A percentile compares a stretch with the other conserved stretches of the same genome.
Conservation (phyloP, 306 rosid genomes). For the Clitoria ternatea region DNA sequence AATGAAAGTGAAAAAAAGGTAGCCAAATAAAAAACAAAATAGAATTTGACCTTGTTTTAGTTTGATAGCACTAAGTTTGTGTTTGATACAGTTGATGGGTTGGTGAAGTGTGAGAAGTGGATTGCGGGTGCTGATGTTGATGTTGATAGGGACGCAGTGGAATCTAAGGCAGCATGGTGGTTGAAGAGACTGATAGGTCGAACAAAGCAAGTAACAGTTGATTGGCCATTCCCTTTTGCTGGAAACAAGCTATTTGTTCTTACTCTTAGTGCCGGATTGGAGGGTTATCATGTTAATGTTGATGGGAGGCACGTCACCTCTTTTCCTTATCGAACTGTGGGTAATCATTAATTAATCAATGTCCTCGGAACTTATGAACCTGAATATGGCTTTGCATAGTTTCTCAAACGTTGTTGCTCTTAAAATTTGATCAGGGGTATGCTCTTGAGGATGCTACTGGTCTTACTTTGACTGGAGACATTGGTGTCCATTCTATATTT, state of each 20-base stretch:
- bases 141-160: constrained; percentile 43
- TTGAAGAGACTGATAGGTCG: constrained; percentile 71
- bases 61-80: no score
- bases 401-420: neutral
- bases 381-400: constrained; percentile 10
- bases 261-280: constrained; percentile 89
- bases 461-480: constrained; percentile 62
- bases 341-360: no score
- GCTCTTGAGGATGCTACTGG: constrained; percentile 98
- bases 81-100: constrained; percentile 75
- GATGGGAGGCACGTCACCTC: constrained; percentile 91
- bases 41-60: no score
- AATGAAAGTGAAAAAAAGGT: no score
- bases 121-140: constrained; percentile 62
- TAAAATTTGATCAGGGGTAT: constrained; percentile 62
- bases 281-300: constrained; percentile 87
- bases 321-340: constrained; percentile 92
- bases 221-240: constrained; percentile 90
- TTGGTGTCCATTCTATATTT: constrained; percentile 66
- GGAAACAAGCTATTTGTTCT: constrained; percentile 82
- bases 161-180: constrained; percentile 86
- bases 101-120: constrained; percentile 97
- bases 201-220: constrained; percentile 61
- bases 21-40: no score
- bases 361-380: constrained; percentile 9